Conservation (phyloP, 495 filamentous ascomycete genomes). For the Tuber borchii region DNA sequence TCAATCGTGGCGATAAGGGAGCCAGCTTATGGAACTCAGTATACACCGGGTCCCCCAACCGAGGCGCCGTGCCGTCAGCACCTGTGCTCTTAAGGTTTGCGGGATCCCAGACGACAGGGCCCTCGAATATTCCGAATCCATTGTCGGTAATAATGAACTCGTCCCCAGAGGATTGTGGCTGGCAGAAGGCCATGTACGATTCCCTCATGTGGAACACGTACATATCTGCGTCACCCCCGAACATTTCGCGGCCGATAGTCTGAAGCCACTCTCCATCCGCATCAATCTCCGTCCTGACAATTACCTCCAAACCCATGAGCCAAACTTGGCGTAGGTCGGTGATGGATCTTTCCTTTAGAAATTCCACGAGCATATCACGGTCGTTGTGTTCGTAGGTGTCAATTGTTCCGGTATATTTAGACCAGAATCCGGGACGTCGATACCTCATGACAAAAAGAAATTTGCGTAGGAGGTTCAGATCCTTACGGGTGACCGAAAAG, state of each 20-base stretch:
- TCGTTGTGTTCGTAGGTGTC: conserved; percentile 20
- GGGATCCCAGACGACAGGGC: conserved; percentile 39
- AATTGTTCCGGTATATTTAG: conserved; percentile 42
- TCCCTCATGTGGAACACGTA: conserved; percentile 44
- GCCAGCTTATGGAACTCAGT: conserved; percentile 48
- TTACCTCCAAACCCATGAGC: too few relatives aligned
- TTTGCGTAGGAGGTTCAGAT: too few relatives aligned
- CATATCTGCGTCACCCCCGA: conserved; percentile 45
- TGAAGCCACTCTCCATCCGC: too few relatives aligned
- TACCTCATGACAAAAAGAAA: conserved; percentile 30
- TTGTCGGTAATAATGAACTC: conserved; percentile 53
- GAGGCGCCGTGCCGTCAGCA: neutral
- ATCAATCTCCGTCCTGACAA: too few relatives aligned
- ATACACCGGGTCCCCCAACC: conserved; percentile 14
- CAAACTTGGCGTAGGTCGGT: too few relatives aligned
- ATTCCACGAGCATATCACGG: too few relatives aligned
- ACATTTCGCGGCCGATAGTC: too few relatives aligned
- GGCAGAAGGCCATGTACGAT: conserved; percentile 49
- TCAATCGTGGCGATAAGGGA: conserved; percentile 40
- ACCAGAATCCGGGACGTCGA: conserved; percentile 42
- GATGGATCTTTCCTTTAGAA: too few relatives aligned
- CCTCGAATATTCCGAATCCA: conserved; percentile 40
- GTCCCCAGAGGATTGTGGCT: conserved; percentile 41
- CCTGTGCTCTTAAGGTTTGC: conserved; percentile 19
- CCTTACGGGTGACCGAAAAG: too few relatives aligned